These are phyloP conservation scores for Mycena alexandri DNA, from an alignment of 768 basidiomycete genomes.

Conservation along the genomic window DNA sequence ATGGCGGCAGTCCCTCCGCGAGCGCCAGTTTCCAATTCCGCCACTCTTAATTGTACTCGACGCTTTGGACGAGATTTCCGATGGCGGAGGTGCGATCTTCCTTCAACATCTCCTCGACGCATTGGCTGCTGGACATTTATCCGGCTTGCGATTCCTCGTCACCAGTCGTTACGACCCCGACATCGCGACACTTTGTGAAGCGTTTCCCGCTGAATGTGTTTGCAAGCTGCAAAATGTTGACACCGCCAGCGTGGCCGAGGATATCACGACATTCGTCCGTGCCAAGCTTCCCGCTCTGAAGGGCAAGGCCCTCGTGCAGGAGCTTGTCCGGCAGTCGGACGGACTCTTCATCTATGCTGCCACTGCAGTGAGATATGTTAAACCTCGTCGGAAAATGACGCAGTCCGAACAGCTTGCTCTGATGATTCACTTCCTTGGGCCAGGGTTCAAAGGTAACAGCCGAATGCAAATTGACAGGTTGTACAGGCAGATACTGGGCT, in stretches of 20 bases:
- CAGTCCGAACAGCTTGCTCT: neutral
- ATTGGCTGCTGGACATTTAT: neutral
- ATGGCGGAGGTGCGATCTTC: slow-evolving; percentile 33
- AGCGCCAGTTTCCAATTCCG: slow-evolving; percentile 9
- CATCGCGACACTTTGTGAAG: slow-evolving; percentile 28
- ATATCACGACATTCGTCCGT: neutral
- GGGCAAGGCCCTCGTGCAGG: slow-evolving; percentile 6
- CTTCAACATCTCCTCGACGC: slow-evolving; percentile 24
- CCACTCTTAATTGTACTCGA: slow-evolving; percentile 41
- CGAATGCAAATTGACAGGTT: neutral
- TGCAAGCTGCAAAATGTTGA: neutral
- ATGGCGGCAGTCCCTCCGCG: slow-evolving; percentile 32
- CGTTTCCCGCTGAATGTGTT: slow-evolving; percentile 12
- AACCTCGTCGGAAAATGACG: slow-evolving; percentile 4
- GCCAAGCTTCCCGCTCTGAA: neutral
- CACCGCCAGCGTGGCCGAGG: neutral
- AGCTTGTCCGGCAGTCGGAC: slow-evolving; percentile 33
- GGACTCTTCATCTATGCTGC: slow-evolving; percentile 48
- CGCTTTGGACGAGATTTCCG: slow-evolving; percentile 43
- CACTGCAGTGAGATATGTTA: slow-evolving; percentile 41
- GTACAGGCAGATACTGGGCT: neutral
- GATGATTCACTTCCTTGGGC: neutral
- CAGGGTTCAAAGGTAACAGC: neutral
- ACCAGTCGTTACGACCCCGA: slow-evolving; percentile 40
- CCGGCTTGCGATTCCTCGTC: slow-evolving; percentile 41